phyloP scores from a whole-genome alignment of 139 green algal genomes.

The Closterium sp. region DNA sequence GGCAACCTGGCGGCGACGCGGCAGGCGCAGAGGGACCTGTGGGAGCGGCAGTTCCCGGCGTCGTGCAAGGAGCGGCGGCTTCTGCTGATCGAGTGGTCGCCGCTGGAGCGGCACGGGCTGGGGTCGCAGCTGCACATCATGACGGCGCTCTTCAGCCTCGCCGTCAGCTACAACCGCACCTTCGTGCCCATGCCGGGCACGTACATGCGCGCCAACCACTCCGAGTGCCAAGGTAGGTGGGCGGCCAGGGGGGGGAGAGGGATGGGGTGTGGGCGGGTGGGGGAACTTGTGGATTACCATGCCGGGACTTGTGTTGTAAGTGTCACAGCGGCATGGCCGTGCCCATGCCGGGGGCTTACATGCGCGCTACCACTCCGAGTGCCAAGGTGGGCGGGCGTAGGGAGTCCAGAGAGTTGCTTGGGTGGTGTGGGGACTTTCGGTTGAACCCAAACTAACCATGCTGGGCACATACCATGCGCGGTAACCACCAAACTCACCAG shows the following conservation, averaged over 20 bases:
- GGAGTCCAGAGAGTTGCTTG: too few relatives aligned
- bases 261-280: not conserved
- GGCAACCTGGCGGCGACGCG: not conserved
- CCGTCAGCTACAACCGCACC: not conserved
- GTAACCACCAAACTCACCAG: too few relatives aligned
- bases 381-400: too few relatives aligned
- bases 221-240: not conserved
- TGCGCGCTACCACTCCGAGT: too few relatives aligned
- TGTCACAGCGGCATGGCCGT: too few relatives aligned
- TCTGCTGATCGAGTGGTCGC: not conserved
- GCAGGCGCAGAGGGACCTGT: not conserved
- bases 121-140: constrained; percentile 6
- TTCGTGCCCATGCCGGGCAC: not conserved
- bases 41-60: not conserved
- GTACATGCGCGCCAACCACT: not conserved
- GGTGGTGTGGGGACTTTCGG: too few relatives aligned
- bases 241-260: too few relatives aligned
- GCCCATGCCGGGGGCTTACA: too few relatives aligned
- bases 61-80: not conserved
- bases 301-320: too few relatives aligned
- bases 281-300: too few relatives aligned
- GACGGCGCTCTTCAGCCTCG: not conserved
- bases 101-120: not conserved
- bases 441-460: too few relatives aligned
- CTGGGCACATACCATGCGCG: too few relatives aligned